Evolutionary conservation across 2,329 filamentous ascomycete species (phyloP), one percentile per base, ranked within the genome.

Genomic region (Aureobasidium sp.): DNA sequence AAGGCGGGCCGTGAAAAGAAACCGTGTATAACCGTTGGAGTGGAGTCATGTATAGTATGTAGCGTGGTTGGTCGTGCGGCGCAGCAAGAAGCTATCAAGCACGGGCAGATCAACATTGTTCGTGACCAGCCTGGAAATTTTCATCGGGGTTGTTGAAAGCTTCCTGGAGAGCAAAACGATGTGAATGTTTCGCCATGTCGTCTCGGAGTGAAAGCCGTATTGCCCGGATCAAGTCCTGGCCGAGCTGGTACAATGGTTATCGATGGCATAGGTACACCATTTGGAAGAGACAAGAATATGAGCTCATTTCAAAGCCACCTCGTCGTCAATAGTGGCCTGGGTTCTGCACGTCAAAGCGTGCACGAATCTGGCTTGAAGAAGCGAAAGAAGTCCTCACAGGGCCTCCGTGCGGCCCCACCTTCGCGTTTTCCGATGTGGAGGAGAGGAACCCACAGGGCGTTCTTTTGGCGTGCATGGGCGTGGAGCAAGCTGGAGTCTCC

Each of bases 331-430:
- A 7, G 27, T 36, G 37, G 37, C 52, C 39, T 25, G 12, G 53
- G 36, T 57, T n/a, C n/a, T 29, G 17, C n/a, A 25, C 27, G 53
- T 45, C 53, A 57, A 44, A 45, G 53, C 53, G 39, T 57, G 20
- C 39, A 34, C 41, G 29, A 45, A 25, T 36, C 6, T 34, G 53
- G 53, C 27, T 34, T 22, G n/a, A 8, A 17, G 39, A 45, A 57
- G 41, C 39, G 41, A 45, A 57, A 44, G 41, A 44, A 44, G 41
- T 44, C 27, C 34, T n/a, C 2, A 6, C 39, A 44, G 20, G 17
- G 11, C 17, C 49, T 36, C 27, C 29, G 5, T 27, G 9, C 39
- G 39, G 53, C 53, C 53, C 53, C 53, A 57, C 53, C 39, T 34
- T 44, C 22, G 22, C 49, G n/a, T 14, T 39, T 25, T 31, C 20